These are phyloP conservation scores for Nakazawaea sp. DNA, from an alignment of 805 yeast genomes.

Conservation along the genomic window DNA sequence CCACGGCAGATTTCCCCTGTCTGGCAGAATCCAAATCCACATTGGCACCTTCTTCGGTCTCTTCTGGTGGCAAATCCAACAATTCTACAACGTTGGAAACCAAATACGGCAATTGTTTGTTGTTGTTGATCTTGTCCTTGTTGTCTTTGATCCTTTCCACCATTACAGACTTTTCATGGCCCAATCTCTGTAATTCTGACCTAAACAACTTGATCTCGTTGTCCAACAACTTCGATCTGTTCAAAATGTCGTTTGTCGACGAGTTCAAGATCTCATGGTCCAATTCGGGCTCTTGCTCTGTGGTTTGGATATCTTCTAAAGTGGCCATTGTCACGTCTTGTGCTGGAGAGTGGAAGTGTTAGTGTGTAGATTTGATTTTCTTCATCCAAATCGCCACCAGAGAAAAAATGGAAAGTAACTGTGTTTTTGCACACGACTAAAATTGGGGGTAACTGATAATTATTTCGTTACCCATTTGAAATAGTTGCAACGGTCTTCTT, in stretches of 20 bases:
- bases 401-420: not conserved
- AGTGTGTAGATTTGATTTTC: too few relatives aligned
- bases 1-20: conserved; percentile 94
- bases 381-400: conserved; percentile 7
- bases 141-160: conserved; percentile 90
- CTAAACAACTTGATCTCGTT: conserved; percentile 94
- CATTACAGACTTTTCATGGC: conserved; percentile 93
- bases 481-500: conserved; percentile 37
- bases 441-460: not conserved
- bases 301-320: conserved; percentile 67
- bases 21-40: conserved; percentile 88
- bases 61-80: conserved; percentile 79
- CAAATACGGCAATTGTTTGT: conserved; percentile 89
- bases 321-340: conserved; percentile 72
- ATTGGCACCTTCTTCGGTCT: conserved; percentile 87
- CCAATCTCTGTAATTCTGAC: conserved; percentile 82
- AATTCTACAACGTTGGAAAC: conserved; percentile 97
- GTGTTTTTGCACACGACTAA: conserved; percentile 4
- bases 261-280: conserved; percentile 78
- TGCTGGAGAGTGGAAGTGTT: too few relatives aligned
- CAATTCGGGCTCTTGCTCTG: conserved; percentile 48
- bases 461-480: conserved; percentile 42
- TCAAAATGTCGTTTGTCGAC: conserved; percentile 75
- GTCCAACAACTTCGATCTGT: conserved; percentile 81
- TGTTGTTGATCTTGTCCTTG: conserved; percentile 91